Evolutionary conservation across 257 asterid genomes (phyloP), one percentile per base, ranked within the genome.

Genomic region (Parsonsia alboflavescens): DNA sequence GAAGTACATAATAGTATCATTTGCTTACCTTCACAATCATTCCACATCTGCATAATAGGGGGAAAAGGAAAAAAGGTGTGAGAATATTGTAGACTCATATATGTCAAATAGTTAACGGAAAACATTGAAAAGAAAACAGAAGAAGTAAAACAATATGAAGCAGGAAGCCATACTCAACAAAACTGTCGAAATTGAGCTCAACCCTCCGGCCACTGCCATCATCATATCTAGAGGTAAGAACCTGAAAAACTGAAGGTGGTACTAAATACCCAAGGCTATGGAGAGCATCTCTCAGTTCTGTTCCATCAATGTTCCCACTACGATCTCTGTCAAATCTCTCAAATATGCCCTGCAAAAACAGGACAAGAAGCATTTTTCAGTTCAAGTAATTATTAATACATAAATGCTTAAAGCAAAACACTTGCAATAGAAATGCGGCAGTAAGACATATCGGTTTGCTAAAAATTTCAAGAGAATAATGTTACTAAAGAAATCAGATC

Each of bases 21-120:
- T 65, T 54, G 67, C 85, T 82, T 73, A 90, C 98, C 97, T 92
- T 92, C 70, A 90, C 88, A 80, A 92, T 83, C 98, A 93, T 88
- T 79, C 97, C 98, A 73, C 96, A 88, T 81, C 97, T 93, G 90
- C 82, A 85, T 15, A 21, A 62, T 68, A 45, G 64, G 56, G 68
- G 80, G 21, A 28, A 17, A 42, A 59, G 22, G 10, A 48, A 72
- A 76, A 72, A 67, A 9, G 67, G 72, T 22, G n/a, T 48, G 44
- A 54, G 50, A 41, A 45, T n/a, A 54, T 41, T 5, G 59, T 5
- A 19, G 5, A 2, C 26, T 11, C 1, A 11, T 1, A 48, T 24
- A 56, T 6, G 42, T 52, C 21, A 42, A n/a, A 48, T 28, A 19
- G 30, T 21, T 46, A 53, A 13, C 1, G n/a, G 17, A 10, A 70